Base-by-base conservation (phyloP, 257 asterid genomes). In the Capsicum rhomboideum region DNA sequence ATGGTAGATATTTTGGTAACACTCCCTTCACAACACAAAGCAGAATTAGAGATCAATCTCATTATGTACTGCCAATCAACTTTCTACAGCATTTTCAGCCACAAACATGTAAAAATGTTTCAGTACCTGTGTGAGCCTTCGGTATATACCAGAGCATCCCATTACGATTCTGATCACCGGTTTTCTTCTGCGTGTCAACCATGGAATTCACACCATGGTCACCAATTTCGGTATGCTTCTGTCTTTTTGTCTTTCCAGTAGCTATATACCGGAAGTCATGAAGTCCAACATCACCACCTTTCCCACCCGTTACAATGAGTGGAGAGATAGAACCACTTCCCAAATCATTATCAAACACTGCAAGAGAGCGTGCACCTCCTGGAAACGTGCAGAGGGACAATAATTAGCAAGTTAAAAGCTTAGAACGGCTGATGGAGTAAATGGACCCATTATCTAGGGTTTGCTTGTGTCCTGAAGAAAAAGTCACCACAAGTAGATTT, bases 121-220 rank as follows among this genome's bases (percentile, higher is more conserved):
- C 82, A 74, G 78, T 91, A 94, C 99, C 99, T 86, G 98, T 88
- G 91, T 97, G 99, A 87, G 99, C 99, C 90, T 95, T 97, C 40
- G 98, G 99, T 83, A 97, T 97, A 88, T 97, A 97, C 99, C 99
- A 97, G 66, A 97, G 97, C 99, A 97, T 97, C 83, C 99, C 99
- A 78, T 97, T 95, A 86, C 98, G 91, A 89, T 97, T 97, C 86
- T 95, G 99, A 87, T 94, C 99, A 69, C 99, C 98, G 2, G 96
- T 90, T 92, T 90, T 93, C 90, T 88, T 90, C 83, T 84, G 90
- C 91, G 90, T 90, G 82, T 94, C 93, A 80, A 88, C 92, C 9
- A 93, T 88, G 26, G 97, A 86, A 84, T 89, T 88, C 64, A 85
- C 87, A 89, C 85, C 87, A 84, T 91, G 94, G 42, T 92, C 98